Base-by-base conservation (phyloP, 257 asterid genomes). In the Solanum tacnaense region DNA sequence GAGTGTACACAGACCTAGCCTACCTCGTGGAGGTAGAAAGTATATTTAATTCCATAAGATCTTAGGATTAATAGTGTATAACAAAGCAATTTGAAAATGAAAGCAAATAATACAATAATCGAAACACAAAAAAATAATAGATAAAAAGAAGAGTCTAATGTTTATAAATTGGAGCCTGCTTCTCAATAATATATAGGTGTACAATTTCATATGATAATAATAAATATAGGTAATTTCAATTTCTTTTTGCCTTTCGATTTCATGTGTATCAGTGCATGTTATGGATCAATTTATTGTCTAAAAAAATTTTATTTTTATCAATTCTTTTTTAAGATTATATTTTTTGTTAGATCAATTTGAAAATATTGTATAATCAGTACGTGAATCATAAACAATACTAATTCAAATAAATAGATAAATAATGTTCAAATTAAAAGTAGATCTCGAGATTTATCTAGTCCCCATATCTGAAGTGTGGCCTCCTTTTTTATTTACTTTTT, bases 361-460 rank as follows among this genome's bases (percentile, higher is more conserved):
- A 20, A 74, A 74, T 74, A 74, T 35, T 3, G 82, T 74, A 10
- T 74, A 72, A 32, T 72, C 56, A 46, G 56, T 73, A 34, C 49
- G 49, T 74, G 11, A 75, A 11, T 5, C 83, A n/a, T 78, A 78
- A 7, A 41, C 60, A 41, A 41, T 78, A 78, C 13, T 25, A 39
- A 78, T 4, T 38, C 84, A 76, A 76, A 39, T 39, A 38, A 78
- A 41, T 78, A 41, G 25, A 44, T 74, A 79, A 76, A 39, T 39
- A n/a, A 39, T 78, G 60, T 44, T 8, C 35, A 46, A 46, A 44
- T 18, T 36, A 16, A 82, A 82, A 49, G 39, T 21, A 82, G 70
- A 82, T 82, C 85, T 82, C 70, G 85, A 82, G 85, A 82, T 82
- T 82, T 82, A 49, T 82, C 86, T 29, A 82, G 20, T 82, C 29